Conservation (phyloP, 208 protist species). For the Acanthamoeba lenticulata region DNA sequence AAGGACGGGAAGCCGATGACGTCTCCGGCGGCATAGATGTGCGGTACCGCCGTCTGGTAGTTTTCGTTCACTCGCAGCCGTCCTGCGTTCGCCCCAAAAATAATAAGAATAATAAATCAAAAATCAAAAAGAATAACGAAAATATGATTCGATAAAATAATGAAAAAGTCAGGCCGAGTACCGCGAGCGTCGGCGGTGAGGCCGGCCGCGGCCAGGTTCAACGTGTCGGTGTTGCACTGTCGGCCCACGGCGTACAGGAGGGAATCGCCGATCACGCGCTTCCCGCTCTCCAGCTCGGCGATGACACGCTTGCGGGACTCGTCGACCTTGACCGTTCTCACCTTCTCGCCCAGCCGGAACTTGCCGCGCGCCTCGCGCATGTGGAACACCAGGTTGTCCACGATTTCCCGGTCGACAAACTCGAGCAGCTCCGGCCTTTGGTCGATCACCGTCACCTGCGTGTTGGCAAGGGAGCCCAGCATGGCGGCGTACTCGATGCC, state of each 20-base stretch:
- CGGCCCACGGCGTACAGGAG: constrained; percentile 70
- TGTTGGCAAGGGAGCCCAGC: constrained; percentile 48
- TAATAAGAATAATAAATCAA: neutral
- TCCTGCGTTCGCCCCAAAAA: neutral
- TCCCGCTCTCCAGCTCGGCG: constrained; percentile 68
- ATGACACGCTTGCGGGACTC: constrained; percentile 28
- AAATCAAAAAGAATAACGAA: neutral
- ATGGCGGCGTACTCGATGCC: constrained; percentile 68
- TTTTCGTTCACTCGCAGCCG: constrained; percentile 52
- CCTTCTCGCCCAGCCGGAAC: constrained; percentile 70
- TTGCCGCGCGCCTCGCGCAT: constrained; percentile 67
- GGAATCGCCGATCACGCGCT: constrained; percentile 67
- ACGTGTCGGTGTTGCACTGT: constrained; percentile 70
- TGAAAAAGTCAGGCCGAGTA: neutral
- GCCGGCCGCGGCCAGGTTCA: constrained; percentile 33
- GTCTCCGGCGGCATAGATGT: constrained; percentile 68
- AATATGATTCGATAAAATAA: neutral
- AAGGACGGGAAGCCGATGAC: constrained; percentile 68
- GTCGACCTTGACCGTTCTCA: constrained; percentile 45
- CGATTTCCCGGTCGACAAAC: constrained; percentile 72
- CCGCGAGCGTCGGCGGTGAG: constrained; percentile 61
- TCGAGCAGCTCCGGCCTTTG: constrained; percentile 53
- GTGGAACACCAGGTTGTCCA: constrained; percentile 62
- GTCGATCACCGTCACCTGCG: constrained; percentile 60
- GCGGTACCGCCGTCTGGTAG: constrained; percentile 58